Conservation (phyloP, 1,284 basidiomycete species). For the Ceratobasidium sp. region DNA sequence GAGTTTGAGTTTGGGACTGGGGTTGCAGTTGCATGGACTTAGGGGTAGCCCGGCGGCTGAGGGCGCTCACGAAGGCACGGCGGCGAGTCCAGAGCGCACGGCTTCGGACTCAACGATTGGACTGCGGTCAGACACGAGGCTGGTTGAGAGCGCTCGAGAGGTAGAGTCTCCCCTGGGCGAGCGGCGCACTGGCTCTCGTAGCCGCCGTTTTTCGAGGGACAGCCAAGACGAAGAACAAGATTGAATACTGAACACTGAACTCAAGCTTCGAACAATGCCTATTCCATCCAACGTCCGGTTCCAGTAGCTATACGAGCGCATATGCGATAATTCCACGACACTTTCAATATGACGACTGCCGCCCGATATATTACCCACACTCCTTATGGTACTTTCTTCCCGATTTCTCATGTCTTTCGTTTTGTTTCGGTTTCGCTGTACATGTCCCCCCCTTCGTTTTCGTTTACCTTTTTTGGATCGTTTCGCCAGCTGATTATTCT, state of each 20-base stretch:
- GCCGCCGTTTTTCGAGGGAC: conserved; percentile 17
- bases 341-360: conserved; percentile 30
- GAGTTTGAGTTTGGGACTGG: conserved; percentile 4
- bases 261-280: no score
- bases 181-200: conserved; percentile 9
- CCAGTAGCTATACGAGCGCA: conserved; percentile 43
- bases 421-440: conserved; percentile 24
- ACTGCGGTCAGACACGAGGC: conserved; percentile 1
- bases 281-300: neutral
- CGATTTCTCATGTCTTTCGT: neutral
- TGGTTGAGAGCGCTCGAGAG: no score
- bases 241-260: conserved; percentile 4
- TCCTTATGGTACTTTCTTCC: no score
- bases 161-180: neutral
- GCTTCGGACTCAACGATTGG: conserved; percentile 7
- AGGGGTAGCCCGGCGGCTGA: neutral
- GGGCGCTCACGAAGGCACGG: neutral
- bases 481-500: neutral
- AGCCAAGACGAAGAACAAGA: conserved; percentile 8
- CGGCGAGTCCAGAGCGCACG: conserved; percentile 26
- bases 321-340: conserved; percentile 42
- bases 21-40: conserved; percentile 18
- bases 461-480: neutral
- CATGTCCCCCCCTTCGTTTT: conserved; percentile 11
- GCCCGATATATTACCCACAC: no score